Percentiles rank a stretch among this genome's conserved stretches.
Conservation (phyloP, 345 rosid genomes). For the Eucalyptus erythrocorys region DNA sequence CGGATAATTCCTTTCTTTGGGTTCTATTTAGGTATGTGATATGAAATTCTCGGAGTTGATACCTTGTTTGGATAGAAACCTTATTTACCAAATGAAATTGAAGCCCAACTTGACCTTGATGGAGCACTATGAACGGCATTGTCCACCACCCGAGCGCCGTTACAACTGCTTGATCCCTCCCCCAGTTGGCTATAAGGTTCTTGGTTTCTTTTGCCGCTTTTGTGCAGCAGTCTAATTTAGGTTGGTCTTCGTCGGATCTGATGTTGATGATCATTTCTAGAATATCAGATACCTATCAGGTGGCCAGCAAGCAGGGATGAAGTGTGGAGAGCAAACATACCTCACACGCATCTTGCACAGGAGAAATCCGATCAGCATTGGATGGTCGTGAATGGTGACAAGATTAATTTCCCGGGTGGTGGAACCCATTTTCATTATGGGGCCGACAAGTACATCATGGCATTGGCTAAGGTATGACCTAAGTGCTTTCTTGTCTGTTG, state of each 20-base stretch:
- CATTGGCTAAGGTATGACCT: constrained; percentile 64
- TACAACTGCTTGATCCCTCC: constrained; percentile 90
- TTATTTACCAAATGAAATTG: constrained; percentile 67
- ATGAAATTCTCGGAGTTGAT: constrained; percentile 68
- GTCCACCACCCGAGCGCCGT: constrained; percentile 82
- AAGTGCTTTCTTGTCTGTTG: not conserved
- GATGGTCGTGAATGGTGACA: constrained; percentile 94
- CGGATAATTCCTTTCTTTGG: not conserved
- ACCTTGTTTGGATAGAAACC: constrained; percentile 86
- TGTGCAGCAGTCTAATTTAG: not conserved
- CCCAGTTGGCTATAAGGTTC: constrained; percentile 78
- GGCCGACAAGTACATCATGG: constrained; percentile 86
- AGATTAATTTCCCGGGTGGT: constrained; percentile 96
- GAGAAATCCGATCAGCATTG: constrained; percentile 99
- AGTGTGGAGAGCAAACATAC: constrained; percentile 96
- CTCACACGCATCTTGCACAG: constrained; percentile 89
- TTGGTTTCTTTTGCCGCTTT: not conserved
- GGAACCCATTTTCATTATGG: constrained; percentile 97
- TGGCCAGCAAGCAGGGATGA: constrained; percentile 98
- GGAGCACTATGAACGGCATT: constrained; percentile 96
- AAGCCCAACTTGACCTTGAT: constrained; percentile 69
- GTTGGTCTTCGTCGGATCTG: constrained; percentile 12
- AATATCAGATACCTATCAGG: constrained; percentile 77
- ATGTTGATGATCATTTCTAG: constrained; percentile 25
- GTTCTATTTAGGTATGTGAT: constrained; percentile 55